Base-by-base conservation (phyloP, 768 basidiomycete species). In the Mycena polygramma region DNA sequence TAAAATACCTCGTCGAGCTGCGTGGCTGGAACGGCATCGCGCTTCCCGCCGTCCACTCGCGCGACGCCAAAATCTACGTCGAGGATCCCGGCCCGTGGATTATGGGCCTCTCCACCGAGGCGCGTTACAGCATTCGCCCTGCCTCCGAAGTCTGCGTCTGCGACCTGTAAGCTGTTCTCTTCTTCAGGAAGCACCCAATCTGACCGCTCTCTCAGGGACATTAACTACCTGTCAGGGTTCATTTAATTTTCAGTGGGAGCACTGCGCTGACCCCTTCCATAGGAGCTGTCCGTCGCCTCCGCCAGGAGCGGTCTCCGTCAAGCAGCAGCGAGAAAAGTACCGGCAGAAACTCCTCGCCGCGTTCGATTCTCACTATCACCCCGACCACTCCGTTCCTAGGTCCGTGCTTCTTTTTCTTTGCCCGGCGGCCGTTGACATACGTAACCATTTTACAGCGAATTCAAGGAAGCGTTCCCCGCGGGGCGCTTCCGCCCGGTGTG, bases 81-180 rank as follows among this genome's bases (percentile, higher is more conserved):
- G 96, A 98, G 73, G 96, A 99, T 79, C 95, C 97, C 51, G 97
- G 97, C 41, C 97, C 97, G 69, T 99, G 95, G 91, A 96, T 99
- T 75, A 89, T 98, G 79, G 97, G 94, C 43, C 85, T 97, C 46
- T 90, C 94, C 14, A 94, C 94, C 2, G 93, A 97, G 77, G 92
- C 93, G 10, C 87, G 94, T 68, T 93, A 95, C 78, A 88, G 93
- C 73, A 84, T 95, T 22, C 85, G 92, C 35, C 88, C 92, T 11
- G 83, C 91, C 2, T 84, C 93, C 0, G 97, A 98, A 77, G 91
- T 97, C 39, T 95, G 94, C 77, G 85, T 98, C 49, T 91, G 94
- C 74, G 95, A 97, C 80, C 81, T 97, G 89, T 96, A 84, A 79
- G 90, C 86, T 26, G 26, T 35, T 58, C 59, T 14, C 26, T 11